These are phyloP conservation scores for Epicoccum sorghinum DNA, from an alignment of 2,329 filamentous ascomycete genomes.

Conservation along the genomic window DNA sequence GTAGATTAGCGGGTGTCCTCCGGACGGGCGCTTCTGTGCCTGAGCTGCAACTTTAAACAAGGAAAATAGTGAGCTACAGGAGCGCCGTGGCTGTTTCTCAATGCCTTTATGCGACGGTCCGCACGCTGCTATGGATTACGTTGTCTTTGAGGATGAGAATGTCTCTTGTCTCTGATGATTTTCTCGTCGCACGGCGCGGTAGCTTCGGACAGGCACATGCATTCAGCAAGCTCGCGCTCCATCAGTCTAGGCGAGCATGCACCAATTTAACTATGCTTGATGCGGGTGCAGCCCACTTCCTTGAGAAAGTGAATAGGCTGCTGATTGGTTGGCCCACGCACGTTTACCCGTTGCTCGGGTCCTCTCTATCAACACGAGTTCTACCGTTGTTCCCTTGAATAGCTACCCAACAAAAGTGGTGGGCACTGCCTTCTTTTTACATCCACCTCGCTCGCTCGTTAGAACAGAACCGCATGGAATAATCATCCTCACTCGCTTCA, in stretches of 20 bases:
- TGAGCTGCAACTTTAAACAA: conserved; percentile 7
- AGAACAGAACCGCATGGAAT: conserved; percentile 4
- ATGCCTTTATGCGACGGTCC: background rate
- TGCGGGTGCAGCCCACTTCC: conserved; percentile 9
- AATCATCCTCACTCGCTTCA: conserved; percentile 24
- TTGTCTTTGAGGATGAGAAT: background rate
- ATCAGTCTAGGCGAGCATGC: conserved; percentile 12
- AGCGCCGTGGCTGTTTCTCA: background rate
- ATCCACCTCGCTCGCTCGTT: conserved; percentile 19
- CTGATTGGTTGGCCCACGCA: conserved; percentile 11
- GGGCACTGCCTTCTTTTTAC: conserved; percentile 17
- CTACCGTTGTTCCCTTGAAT: conserved; percentile 12
- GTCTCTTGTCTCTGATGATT: background rate
- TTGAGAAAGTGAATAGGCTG: conserved; percentile 1
- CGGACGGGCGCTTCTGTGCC: conserved; percentile 1
- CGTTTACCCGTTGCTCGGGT: conserved; percentile 14
- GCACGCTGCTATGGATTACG: background rate
- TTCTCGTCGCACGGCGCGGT: conserved; percentile 10
- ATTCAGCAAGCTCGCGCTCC: conserved; percentile 18
- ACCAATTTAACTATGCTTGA: conserved; percentile 11
- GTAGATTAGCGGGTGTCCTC: conserved; percentile 1
- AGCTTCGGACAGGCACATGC: conserved; percentile 7
- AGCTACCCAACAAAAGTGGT: conserved; percentile 26
- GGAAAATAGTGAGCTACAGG: conserved; percentile 5
- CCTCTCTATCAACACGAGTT: conserved; percentile 22